Conservation (phyloP, 441 rosid species). For the Hura crepitans region DNA sequence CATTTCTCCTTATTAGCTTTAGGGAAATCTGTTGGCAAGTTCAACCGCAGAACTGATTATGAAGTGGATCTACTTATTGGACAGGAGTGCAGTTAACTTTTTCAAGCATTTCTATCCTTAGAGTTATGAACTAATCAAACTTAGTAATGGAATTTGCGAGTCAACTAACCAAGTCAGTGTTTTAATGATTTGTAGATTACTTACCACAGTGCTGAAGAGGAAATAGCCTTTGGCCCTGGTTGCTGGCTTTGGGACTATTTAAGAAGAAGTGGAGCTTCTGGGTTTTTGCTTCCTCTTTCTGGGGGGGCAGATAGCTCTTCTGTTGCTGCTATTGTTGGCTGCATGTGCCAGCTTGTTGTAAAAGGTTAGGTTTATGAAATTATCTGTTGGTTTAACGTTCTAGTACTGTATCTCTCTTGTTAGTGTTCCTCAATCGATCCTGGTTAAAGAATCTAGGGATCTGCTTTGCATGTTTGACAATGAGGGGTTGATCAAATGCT, state of each 20-base stretch:
- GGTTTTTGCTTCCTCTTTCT: slow-evolving; percentile 97
- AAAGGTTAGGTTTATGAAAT: slow-evolving; percentile 46
- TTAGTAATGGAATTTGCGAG: background rate
- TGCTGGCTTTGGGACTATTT: slow-evolving; percentile 98
- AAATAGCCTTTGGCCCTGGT: slow-evolving; percentile 94
- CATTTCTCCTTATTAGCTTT: too few relatives aligned
- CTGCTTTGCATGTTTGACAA: background rate
- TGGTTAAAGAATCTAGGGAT: background rate
- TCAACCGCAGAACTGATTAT: too few relatives aligned
- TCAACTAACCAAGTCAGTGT: slow-evolving; percentile 4
- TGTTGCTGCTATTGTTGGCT: slow-evolving; percentile 98
- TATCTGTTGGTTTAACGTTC: background rate
- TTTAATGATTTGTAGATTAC: slow-evolving; percentile 43
- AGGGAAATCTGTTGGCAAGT: too few relatives aligned
- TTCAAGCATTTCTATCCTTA: background rate
- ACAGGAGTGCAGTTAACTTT: background rate
- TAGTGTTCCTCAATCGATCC: background rate
- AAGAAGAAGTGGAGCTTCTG: slow-evolving; percentile 96
- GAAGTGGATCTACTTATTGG: too few relatives aligned
- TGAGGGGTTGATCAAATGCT: background rate
- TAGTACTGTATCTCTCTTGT: background rate
- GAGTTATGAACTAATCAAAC: background rate
- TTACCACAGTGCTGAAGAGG: slow-evolving; percentile 94
- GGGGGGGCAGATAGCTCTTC: slow-evolving; percentile 99
- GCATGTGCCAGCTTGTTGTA: slow-evolving; percentile 97